Conservation (phyloP, 331 rosid species). For the Cydonia oblonga region DNA sequence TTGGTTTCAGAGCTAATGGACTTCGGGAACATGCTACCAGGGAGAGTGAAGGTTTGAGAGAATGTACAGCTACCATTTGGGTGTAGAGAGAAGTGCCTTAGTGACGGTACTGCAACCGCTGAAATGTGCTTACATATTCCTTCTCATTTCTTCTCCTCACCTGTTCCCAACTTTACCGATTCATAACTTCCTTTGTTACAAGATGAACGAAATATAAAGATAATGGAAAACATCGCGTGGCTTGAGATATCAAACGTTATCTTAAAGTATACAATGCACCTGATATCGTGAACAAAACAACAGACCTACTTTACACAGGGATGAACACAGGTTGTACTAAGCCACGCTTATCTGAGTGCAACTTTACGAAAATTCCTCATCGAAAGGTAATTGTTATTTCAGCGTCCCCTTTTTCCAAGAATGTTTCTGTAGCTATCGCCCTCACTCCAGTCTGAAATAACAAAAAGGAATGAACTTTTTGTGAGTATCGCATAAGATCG, state of each 20-base stretch:
- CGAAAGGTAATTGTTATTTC: background rate
- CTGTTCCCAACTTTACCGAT: no score
- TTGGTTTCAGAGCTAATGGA: no score
- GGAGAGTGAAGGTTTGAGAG: no score
- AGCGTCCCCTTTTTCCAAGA: constrained; percentile 32
- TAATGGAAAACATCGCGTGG: background rate
- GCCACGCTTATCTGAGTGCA: background rate
- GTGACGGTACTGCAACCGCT: no score
- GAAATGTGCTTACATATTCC: no score
- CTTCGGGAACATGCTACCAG: no score
- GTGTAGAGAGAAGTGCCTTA: no score
- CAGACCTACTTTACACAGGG: background rate
- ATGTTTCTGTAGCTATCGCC: constrained; percentile 71
- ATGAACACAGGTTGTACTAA: background rate
- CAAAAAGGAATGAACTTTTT: background rate
- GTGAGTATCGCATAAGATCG: constrained; percentile 2
- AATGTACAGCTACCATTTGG: no score
- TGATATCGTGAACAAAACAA: background rate
- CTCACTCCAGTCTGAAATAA: constrained; percentile 58
- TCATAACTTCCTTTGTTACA: no score
- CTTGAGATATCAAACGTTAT: background rate
- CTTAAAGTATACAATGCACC: background rate
- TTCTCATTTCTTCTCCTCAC: no score
- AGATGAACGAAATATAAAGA: no score
- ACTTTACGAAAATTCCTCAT: background rate